Conservation (phyloP, 108 stramenopile genomes). For the Skeletonema tropicum region DNA sequence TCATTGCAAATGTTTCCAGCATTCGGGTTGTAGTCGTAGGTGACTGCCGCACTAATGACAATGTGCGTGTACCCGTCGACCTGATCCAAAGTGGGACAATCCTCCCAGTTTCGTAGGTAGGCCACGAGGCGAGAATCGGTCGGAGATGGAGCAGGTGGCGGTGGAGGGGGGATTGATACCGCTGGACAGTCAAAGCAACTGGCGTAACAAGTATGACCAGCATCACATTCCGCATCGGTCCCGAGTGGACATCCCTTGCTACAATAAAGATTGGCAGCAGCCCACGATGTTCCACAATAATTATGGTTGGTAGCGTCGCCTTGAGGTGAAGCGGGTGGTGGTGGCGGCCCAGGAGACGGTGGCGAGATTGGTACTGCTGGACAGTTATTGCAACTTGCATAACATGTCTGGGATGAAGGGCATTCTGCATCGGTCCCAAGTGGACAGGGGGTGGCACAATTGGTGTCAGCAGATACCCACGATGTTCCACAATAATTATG, state of each 20-base stretch:
- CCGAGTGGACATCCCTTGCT: conserved; percentile 10
- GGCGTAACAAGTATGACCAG: neutral
- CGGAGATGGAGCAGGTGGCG: conserved; percentile 13
- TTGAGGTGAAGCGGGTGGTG: too few species aligned
- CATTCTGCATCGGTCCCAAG: too few species aligned
- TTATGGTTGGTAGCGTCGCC: conserved; percentile 9
- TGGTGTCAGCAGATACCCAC: too few species aligned
- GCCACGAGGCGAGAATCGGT: conserved; percentile 50
- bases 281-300: conserved; percentile 17
- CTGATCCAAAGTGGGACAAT: conserved; percentile 51
- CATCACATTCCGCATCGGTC: neutral
- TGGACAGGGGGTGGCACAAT: too few species aligned
- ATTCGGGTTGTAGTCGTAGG: conserved; percentile 36
- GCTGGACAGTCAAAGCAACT: conserved; percentile 5
- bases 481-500: too few species aligned
- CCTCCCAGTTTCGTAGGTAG: conserved; percentile 56
- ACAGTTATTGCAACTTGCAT: too few species aligned
- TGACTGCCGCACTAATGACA: conserved; percentile 53
- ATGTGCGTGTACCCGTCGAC: conserved; percentile 48
- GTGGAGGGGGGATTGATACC: neutral
- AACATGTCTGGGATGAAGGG: too few species aligned
- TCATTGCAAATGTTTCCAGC: conserved; percentile 41
- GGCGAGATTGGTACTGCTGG: too few species aligned
- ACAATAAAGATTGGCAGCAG: conserved; percentile 10
- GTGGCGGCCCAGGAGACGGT: too few species aligned